Base-by-base conservation (phyloP, 2,329 filamentous ascomycete species). In the Elsinoe fawcettii region DNA sequence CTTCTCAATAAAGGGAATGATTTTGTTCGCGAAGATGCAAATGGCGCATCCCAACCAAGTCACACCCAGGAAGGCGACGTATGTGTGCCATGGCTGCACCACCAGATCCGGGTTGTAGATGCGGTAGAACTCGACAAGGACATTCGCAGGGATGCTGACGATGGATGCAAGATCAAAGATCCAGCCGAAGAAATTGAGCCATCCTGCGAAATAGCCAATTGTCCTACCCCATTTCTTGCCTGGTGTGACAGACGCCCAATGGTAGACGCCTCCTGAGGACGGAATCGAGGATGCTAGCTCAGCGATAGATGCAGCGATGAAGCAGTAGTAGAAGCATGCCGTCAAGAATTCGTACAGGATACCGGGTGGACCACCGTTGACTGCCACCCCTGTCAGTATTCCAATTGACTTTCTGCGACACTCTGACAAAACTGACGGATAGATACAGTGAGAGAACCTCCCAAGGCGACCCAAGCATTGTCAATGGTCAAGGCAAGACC, bases 391-490 rank as follows among this genome's bases (percentile, higher is more conserved):
- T 18, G 46, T 51, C 46, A 51, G 46, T 25, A 51, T 3, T 32
- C 4, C 25, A 8, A 5, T 14, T 32, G 41, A 16, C 25, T 22
- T 18, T 34, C 6, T 32, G 37, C 14, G 36, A 12, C 11, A 47
- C 46, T 14, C 8, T 12, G 20, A 3, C 14, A n/a, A 5, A 30
- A 61, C 73, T 65, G 68, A 76, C 73, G 68, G 37, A 80, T 75
- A 4, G 75, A 76, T 47, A 82, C 73, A 3, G 77, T 77, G 37
- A 85, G 75, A 55, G 81, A 83, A 11, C 82, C 82, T 56, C 81
- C 83, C 59, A 85, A 71, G 5, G 82, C 80, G 56, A 82, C 77
- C 82, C 82, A 86, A 16, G 82, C 82, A 63, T 84, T 85, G 67
- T 84, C 82, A 22, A 83, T 80, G 1, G 81, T 84, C 53, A 85